Base-by-base conservation (phyloP, 305 asterid genomes). In the Fraxinus floribunda region DNA sequence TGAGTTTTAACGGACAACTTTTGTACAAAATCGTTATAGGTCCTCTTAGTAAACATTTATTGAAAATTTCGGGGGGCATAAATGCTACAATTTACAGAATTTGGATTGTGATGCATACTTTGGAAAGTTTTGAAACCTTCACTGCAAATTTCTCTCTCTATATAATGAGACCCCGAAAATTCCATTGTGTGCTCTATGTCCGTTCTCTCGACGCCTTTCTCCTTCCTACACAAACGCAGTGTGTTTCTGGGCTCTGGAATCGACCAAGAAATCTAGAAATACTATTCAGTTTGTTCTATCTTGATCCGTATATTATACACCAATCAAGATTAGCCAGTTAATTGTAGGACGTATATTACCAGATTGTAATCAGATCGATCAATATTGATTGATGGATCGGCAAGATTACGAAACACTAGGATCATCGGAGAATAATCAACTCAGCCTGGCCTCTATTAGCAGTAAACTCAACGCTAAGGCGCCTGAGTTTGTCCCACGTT, bases 381-480 rank as follows among this genome's bases (percentile, higher is more conserved):
- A 66, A 66, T 32, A 66, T 66, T 66, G 74, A 49, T 84, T 78
- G 35, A 89, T 89, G 91, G 91, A 87, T 89, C 91, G 84, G n/a
- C 84, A 80, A 81, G 39, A 83, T 78, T 80, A 85, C 75, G 90
- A 87, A 73, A 83, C 91, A 87, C 83, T 88, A 34, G 74, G 18
- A 66, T 66, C 74, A 66, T 24, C 36, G 18, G 36, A 26, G 18
- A 10, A 10, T 29, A 81, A 38, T 78, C 64, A 82, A 90, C 2
- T 78, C 88, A 24, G 20, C 89, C 13, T n/a, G 26, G 73, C 86
- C 2, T 62, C 87, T 75, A 70, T 77, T 38, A 77, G 86, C 78
- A 91, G 84, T 38, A 88, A 86, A 83, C 93, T 93, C 81, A 93
- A 88, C 89, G 98, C 97, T 24, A 78, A 85, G 84, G 98, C 98